Evolutionary conservation across 2,329 filamentous ascomycete species (phyloP).

Genomic region (Neopestalotiopsis sp.): DNA sequence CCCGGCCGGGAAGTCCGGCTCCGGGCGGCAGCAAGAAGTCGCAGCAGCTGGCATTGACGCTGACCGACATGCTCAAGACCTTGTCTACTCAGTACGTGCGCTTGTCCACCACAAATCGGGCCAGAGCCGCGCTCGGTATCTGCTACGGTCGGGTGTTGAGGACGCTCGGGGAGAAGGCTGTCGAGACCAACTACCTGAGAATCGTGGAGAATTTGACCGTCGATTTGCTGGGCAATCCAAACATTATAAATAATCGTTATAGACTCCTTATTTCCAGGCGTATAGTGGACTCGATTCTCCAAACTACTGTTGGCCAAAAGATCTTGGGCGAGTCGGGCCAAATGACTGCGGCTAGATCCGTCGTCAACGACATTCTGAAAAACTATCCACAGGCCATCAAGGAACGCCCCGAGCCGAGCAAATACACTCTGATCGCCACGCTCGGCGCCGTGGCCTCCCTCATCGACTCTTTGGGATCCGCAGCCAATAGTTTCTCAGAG

Average conservation of each 20-base stretch:
- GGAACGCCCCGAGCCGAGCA: constrained; percentile 86
- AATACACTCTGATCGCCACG: constrained; percentile 80
- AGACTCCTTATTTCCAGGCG: constrained; percentile 83
- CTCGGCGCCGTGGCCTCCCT: constrained; percentile 81
- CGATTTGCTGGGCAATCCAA: constrained; percentile 78
- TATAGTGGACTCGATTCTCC: constrained; percentile 82
- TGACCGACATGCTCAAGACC: constrained; percentile 79
- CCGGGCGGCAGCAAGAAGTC: constrained; percentile 66
- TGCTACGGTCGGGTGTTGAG: constrained; percentile 85
- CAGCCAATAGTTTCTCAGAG: constrained; percentile 79
- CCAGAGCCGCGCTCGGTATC: constrained; percentile 81
- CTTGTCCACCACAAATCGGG: constrained; percentile 77
- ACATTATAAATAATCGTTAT: constrained; percentile 83
- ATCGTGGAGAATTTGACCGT: constrained; percentile 82
- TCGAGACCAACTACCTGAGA: constrained; percentile 81
- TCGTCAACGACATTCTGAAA: constrained; percentile 89
- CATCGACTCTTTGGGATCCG: constrained; percentile 80
- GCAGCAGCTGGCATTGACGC: constrained; percentile 73
- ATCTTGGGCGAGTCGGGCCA: constrained; percentile 92
- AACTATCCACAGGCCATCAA: constrained; percentile 91
- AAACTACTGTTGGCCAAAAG: constrained; percentile 79
- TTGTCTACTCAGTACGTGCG: constrained; percentile 82
- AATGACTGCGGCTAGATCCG: constrained; percentile 76
- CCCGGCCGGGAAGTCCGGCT: constrained; percentile 75
- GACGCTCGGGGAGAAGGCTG: constrained; percentile 78